Percentiles rank a stretch among this genome's conserved stretches.
These are phyloP conservation scores for Ananas comosus DNA, from an alignment of 176 grass and related monocot species.

Conservation along the genomic window DNA sequence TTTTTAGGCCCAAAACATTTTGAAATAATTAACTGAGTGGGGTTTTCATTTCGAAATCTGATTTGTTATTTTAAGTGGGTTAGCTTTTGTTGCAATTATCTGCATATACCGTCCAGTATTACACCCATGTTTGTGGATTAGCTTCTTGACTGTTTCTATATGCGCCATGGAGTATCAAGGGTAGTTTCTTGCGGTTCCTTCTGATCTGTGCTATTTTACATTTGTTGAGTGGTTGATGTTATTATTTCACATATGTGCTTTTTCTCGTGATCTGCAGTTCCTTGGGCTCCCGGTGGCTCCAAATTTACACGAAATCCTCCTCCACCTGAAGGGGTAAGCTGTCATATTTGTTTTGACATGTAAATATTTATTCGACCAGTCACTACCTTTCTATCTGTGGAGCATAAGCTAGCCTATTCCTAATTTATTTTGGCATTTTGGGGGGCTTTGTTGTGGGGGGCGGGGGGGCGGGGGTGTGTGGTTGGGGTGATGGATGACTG, in stretches of 20 bases:
- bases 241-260: conserved; percentile 6
- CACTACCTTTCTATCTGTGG: background rate
- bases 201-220: background rate
- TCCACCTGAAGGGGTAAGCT: conserved; percentile 84
- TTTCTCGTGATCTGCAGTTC: conserved; percentile 43
- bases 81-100: background rate
- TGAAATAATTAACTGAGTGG: no score
- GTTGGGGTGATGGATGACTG: background rate
- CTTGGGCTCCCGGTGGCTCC: conserved; percentile 82
- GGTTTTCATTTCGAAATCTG: no score
- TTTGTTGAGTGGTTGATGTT: background rate
- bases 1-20: no score
- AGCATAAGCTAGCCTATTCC: background rate
- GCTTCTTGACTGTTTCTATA: background rate
- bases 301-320: conserved; percentile 94
- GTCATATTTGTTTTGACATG: background rate
- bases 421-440: no score
- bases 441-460: no score
- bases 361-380: conserved; percentile 1
- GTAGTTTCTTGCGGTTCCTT: background rate
- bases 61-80: background rate
- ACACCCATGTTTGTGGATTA: background rate
- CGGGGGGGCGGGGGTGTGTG: no score
- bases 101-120: background rate
- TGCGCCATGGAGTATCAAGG: background rate